A percentile compares a stretch with the other conserved stretches of the same genome.
Evolutionary conservation across 2,329 filamentous ascomycete genomes (phyloP).

Genomic region (Fusarium luffae): DNA sequence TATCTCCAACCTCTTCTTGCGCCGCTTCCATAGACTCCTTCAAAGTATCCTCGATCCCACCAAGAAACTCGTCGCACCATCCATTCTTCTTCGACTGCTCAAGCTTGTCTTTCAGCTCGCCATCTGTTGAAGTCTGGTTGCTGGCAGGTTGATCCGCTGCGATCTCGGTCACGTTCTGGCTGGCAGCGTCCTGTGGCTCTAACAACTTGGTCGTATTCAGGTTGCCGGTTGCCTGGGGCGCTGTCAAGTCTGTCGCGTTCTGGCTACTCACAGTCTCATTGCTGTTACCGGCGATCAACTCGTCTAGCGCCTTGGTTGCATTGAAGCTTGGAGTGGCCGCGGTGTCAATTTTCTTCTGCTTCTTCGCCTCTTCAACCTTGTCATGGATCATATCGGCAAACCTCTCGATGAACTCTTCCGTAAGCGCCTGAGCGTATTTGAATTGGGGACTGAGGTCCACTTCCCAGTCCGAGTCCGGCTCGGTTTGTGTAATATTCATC

Average conservation of each 20-base stretch:
- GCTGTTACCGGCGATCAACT: not conserved
- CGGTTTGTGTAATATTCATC: not conserved
- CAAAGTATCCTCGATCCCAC: not conserved
- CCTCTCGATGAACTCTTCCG: slow-evolving; percentile 1
- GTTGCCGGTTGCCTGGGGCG: not conserved
- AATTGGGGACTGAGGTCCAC: slow-evolving; percentile 1
- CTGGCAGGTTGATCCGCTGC: not conserved
- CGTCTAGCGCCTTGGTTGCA: not conserved
- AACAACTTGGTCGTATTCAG: not conserved
- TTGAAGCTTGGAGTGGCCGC: not conserved
- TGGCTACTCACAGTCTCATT: not conserved
- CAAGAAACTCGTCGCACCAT: slow-evolving; percentile 23
- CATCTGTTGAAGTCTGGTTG: not conserved
- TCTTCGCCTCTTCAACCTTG: not conserved
- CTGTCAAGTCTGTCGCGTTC: not conserved
- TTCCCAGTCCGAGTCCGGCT: not conserved
- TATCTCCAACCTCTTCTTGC: not conserved
- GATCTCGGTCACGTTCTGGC: not conserved
- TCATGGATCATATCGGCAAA: not conserved
- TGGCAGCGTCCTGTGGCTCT: not conserved
- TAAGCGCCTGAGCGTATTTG: not conserved
- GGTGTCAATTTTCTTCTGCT: not conserved
- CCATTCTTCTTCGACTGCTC: slow-evolving; percentile 14
- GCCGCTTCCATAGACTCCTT: not conserved
- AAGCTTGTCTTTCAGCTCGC: slow-evolving; percentile 7